Base-by-base conservation (phyloP, 2,329 filamentous ascomycete species). In the Cladophialophora bantiana region DNA sequence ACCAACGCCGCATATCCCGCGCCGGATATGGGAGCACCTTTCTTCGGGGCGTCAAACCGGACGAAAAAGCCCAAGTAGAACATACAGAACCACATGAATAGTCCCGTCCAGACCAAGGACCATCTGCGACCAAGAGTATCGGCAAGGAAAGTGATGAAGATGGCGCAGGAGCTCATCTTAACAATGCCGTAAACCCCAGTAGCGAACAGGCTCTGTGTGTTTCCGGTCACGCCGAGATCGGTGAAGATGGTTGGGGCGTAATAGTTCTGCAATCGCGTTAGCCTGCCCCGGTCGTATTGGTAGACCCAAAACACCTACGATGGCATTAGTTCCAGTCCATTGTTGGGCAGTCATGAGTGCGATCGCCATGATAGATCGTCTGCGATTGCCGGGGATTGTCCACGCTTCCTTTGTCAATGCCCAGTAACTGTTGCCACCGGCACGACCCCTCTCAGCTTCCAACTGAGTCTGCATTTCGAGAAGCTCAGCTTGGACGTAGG, bases 111-210 rank as follows among this genome's bases (percentile, higher is more conserved):
- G 15, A 90, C 79, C 20, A 91, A 80, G 1, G 83, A 85, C 72
- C 84, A 82, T 68, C 88, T 81, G 64, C 90, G 85, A 26, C 90
- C 90, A 1, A 92, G 85, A 1, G 88, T 89, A 75, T 92, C 90
- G 66, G 88, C 88, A 13, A 86, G 84, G 71, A 91, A 88, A 70
- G 89, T 74, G 32, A 92, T 82, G 81, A 92, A 92, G 61, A 83
- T 74, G 4, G 84, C 82, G 74, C 88, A 90, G 45, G 86, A 85
- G 9, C 82, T 78, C 78, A 89, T 88, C 77, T 92, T 92, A 64
- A 91, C 86, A 62, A 92, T 84, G 32, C 90, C 90, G 74, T 92
- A 92, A 70, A 92, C 85, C 48, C 90, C 90, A 0, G 90, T 92
- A 4, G 90, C 89, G 75, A 92, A 90, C 31, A 92, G 85, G 18